Percentiles rank a stretch among this genome's conserved stretches.
Evolutionary conservation across 805 yeast genomes (phyloP).

Genomic region (Candida broadrunensis): DNA sequence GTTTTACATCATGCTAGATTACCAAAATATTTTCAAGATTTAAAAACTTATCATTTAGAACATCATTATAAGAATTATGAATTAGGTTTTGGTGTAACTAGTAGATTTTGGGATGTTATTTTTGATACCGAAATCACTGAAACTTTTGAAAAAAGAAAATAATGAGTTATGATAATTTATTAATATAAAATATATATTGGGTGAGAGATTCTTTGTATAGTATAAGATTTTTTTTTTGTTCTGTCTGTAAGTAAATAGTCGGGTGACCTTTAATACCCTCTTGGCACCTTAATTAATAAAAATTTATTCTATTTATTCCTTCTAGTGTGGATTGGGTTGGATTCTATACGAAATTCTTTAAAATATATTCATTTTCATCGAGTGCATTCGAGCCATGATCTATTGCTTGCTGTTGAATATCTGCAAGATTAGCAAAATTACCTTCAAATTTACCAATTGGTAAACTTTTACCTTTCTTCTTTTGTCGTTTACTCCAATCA

Average conservation of each 20-base stretch:
- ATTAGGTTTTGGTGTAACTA: slow-evolving; percentile 94
- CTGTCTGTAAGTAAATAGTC: no score
- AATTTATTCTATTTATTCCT: no score
- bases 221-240: no score
- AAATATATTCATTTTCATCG: slow-evolving; percentile 10
- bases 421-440: not conserved
- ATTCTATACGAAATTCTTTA: no score
- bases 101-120: slow-evolving; percentile 89
- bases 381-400: slow-evolving; percentile 10
- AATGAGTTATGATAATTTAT: slow-evolving; percentile 3
- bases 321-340: no score
- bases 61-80: slow-evolving; percentile 98
- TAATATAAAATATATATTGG: no score
- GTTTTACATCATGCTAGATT: slow-evolving; percentile 83
- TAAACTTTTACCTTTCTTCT: slow-evolving; percentile 1
- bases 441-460: slow-evolving; percentile 1
- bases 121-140: slow-evolving; percentile 76
- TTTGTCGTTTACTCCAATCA: slow-evolving; percentile 6
- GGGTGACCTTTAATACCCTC: no score
- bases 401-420: slow-evolving; percentile 5
- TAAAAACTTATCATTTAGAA: slow-evolving; percentile 90
- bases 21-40: slow-evolving; percentile 71
- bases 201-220: no score
- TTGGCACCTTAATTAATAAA: no score
- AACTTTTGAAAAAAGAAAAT: slow-evolving; percentile 42